phyloP scores from a whole-genome alignment of 371 early-diverging fungal genomes.

The Lichtheimia corymbifera region DNA sequence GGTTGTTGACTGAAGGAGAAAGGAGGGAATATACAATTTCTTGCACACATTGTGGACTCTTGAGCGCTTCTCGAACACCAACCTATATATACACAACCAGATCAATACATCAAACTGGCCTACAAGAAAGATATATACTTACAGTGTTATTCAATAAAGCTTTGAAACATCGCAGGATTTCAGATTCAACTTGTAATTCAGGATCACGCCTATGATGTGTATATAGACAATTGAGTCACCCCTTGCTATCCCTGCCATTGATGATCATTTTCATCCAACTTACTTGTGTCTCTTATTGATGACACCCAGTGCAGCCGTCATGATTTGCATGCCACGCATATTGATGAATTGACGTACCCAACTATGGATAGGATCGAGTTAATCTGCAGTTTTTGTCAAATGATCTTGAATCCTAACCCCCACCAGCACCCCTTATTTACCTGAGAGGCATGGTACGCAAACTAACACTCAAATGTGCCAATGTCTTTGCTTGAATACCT shows the following conservation, averaged over 20 bases:
- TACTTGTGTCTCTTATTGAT: slow-evolving; percentile 55
- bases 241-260: too few species aligned
- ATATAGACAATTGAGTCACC: too few species aligned
- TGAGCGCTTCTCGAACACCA: slow-evolving; percentile 79
- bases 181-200: slow-evolving; percentile 71
- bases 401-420: too few species aligned
- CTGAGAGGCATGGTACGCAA: slow-evolving; percentile 76
- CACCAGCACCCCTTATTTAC: slow-evolving; percentile 45
- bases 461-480: slow-evolving; percentile 63
- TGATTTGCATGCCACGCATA: slow-evolving; percentile 64
- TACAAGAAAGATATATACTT: slow-evolving; percentile 11
- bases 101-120: not conserved
- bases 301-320: slow-evolving; percentile 60
- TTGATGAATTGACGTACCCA: slow-evolving; percentile 73
- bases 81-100: slow-evolving; percentile 38
- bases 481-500: slow-evolving; percentile 53
- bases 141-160: slow-evolving; percentile 73
- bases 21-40: slow-evolving; percentile 76
- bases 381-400: too few species aligned
- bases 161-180: slow-evolving; percentile 80
- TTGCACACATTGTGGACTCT: slow-evolving; percentile 68
- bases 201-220: slow-evolving; percentile 51
- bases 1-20: slow-evolving; percentile 71
- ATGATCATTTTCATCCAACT: not conserved
- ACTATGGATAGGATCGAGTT: slow-evolving; percentile 17